Percentiles rank a stretch among this genome's conserved stretches.
These are phyloP conservation scores for Leucosporidium scottii DNA, from an alignment of 768 basidiomycete genomes.

Conservation along the genomic window DNA sequence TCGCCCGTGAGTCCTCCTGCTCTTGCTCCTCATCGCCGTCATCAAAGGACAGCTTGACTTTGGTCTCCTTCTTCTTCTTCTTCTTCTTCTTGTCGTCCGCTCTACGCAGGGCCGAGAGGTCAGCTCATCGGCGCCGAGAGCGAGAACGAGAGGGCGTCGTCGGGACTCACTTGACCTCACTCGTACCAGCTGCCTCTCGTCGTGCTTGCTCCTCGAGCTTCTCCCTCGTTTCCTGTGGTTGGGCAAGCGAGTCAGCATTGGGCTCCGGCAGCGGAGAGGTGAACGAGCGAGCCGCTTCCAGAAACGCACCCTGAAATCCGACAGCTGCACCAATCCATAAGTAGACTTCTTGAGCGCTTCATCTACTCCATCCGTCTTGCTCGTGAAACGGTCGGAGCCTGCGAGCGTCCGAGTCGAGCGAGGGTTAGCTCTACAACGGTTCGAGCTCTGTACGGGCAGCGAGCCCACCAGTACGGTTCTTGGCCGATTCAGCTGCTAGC, in stretches of 20 bases:
- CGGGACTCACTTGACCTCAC: slow-evolving; percentile 71
- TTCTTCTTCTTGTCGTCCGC: slow-evolving; percentile 49
- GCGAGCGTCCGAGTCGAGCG: slow-evolving; percentile 39
- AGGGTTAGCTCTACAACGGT: too few relatives aligned
- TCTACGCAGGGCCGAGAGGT: slow-evolving; percentile 13
- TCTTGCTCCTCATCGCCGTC: slow-evolving; percentile 67
- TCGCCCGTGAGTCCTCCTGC: slow-evolving; percentile 29
- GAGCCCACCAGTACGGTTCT: slow-evolving; percentile 21
- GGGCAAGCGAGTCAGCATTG: not conserved
- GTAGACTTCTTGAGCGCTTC: slow-evolving; percentile 85
- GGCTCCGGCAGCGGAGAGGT: too few relatives aligned
- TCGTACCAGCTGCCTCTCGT: slow-evolving; percentile 75
- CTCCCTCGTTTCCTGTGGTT: slow-evolving; percentile 32
- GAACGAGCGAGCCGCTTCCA: too few relatives aligned
- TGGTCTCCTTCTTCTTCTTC: slow-evolving; percentile 85
- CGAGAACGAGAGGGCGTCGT: too few relatives aligned
- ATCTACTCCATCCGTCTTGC: slow-evolving; percentile 90
- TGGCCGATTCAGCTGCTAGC: slow-evolving; percentile 1
- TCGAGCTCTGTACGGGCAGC: not conserved
- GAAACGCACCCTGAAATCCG: slow-evolving; percentile 71
- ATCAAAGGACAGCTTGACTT: slow-evolving; percentile 84
- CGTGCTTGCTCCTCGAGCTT: slow-evolving; percentile 32
- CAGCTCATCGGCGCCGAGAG: slow-evolving; percentile 1
- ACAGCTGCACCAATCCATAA: slow-evolving; percentile 80
- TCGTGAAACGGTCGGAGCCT: slow-evolving; percentile 80